A percentile compares a stretch with the other conserved stretches of the same genome.
Evolutionary conservation across 164 flowering plant genomes (phyloP).

Genomic region (Vitis rupestris): DNA sequence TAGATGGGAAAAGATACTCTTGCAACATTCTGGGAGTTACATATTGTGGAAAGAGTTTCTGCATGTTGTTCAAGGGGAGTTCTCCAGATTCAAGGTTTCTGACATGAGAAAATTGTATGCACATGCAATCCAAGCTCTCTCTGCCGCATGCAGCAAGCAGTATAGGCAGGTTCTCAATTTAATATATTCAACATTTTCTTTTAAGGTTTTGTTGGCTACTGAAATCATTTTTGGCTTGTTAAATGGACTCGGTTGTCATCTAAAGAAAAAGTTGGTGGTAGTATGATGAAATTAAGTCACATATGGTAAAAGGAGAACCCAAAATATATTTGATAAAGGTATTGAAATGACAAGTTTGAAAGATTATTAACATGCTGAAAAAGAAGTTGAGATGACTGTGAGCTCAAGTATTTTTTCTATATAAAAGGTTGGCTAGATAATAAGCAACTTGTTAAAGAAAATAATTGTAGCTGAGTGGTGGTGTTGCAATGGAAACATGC

Average conservation of each 20-base stretch:
- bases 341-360: too few species aligned
- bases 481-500: too few species aligned
- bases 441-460: too few species aligned
- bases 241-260: not conserved
- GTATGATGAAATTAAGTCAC: too few species aligned
- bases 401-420: too few species aligned
- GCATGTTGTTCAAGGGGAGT: constrained; percentile 76
- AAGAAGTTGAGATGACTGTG: too few species aligned
- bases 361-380: too few species aligned
- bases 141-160: constrained; percentile 76
- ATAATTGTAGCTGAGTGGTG: too few species aligned
- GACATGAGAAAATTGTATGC: constrained; percentile 77
- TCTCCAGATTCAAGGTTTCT: constrained; percentile 87
- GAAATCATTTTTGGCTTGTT: not conserved
- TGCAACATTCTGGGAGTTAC: constrained; percentile 73
- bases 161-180: constrained; percentile 89
- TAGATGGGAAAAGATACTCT: constrained; percentile 81
- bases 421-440: too few species aligned
- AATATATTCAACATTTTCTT: not conserved
- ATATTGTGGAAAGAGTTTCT: constrained; percentile 89
- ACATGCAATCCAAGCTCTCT: constrained; percentile 84
- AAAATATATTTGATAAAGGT: too few species aligned
- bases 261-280: too few species aligned
- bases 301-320: too few species aligned
- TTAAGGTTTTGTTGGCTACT: not conserved